Evolutionary conservation across 345 rosid species (phyloP), one percentile per base, ranked within the genome.

Genomic region (Punica granatum): DNA sequence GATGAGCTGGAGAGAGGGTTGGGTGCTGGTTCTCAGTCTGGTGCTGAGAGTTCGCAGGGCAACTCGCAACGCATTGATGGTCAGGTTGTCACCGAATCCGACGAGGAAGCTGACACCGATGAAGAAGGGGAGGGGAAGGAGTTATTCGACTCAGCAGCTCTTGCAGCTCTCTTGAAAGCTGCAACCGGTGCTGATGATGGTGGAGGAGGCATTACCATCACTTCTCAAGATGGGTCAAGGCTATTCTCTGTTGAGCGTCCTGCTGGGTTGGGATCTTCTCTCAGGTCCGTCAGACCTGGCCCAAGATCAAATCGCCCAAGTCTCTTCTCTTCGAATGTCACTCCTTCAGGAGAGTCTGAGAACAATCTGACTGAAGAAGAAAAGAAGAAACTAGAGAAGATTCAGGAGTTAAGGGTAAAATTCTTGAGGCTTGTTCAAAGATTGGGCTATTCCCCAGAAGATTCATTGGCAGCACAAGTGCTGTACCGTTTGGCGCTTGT

Each of bases 121-220:
- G 87, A 82, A 54, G 90, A 88, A 64, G 94, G 86, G 41, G 92
- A 86, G 63, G 96, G 89, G 58, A 90, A 83, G 79, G 89, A 90
- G 84, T 71, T 86, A 64, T 90, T 90, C 63, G 95, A 94, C 83
- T 89, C 95, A 70, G 88, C 91, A 68, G 90, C 97, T 43, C 83
- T 93, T 83, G 86, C 91, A 44, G 97, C 99, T 62, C 88, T 94
- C 31, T 72, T 94, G 83, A 94, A 88, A 82, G 99, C 96, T 60
- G 96, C 96, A 62, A 78, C 92, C 18, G 87, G 91, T 60, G 83
- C 79, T 67, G 85, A 83, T 35, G 81, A 89, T 35, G 92, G 83
- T 60, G 83, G 78, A 46, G 86, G 91, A 19, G 77, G 73, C 65
- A 78, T 90, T 68, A 80, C 89, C 59, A 74, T 90, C 71, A 81